Base-by-base conservation (phyloP, 352 stramenopile species). In the Phytophthora pseudosyringae region DNA sequence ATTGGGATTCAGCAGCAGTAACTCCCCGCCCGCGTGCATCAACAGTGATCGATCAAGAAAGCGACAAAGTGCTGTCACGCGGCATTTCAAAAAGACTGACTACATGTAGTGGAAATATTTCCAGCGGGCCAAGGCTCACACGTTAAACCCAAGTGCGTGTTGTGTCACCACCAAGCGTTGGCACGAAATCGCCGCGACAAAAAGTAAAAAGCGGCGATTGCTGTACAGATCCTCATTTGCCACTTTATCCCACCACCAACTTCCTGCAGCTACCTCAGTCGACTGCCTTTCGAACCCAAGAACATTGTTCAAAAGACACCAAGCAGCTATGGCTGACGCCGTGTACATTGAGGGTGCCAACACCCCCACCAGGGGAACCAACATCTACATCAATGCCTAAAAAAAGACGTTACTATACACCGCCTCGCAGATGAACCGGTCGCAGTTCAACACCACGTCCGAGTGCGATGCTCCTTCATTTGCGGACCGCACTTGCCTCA, bases 331-430 rank as follows among this genome's bases (percentile, higher is more conserved):
- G 12, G 15, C 8, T 29, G 49, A 57, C 28, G 15, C 29, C 6
- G 28, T 29, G 26, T 59, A 59, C 6, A 29, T 59, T 26, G 51
- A 48, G 26, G 28, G 41, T 38, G 16, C 21, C 13, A 54, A 57
- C 45, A 62, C 54, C 15, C 54, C 32, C 2, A 38, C 10, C 43
- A 53, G 45, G 8, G 36, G 36, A 25, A 49, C 40, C 16, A 46
- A 29, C 18, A 46, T 46, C 40, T 16, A 28, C 33, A 55, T 52
- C 21, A 55, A 40, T 46, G 57, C 39, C 2, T 59, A n/a, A n/a
- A n/a, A n/a, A n/a, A 71, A 56, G n/a, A 35, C 45, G 10, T 45
- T 78, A 21, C 59, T 85, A 41, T 84, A 88, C 66, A 56, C 46
- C 9, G 55, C 55, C n/a, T 63, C 55, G 15, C 55, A 63, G 26